Percentiles rank a stretch among this genome's conserved stretches.
Evolutionary conservation across 805 yeast genomes (phyloP).

Genomic region (Starmerella floricola): DNA sequence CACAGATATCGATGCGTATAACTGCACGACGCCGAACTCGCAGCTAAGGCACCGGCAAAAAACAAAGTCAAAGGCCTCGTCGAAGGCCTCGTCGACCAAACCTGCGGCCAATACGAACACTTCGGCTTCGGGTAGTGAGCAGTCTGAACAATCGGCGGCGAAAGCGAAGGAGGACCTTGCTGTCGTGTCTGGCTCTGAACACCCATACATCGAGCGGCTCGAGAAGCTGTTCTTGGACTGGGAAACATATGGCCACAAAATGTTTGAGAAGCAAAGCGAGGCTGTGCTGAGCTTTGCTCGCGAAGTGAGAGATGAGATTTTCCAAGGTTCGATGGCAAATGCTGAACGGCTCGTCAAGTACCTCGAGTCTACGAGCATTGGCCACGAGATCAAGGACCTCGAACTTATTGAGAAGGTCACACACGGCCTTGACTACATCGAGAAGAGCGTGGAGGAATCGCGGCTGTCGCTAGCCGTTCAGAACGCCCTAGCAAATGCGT

Average conservation of each 20-base stretch:
- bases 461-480: constrained; percentile 22
- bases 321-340: constrained; percentile 26
- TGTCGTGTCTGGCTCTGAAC: no score
- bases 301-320: constrained; percentile 26
- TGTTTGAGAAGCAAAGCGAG: constrained; percentile 26
- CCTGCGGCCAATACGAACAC: no score
- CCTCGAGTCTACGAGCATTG: constrained; percentile 23
- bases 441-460: constrained; percentile 28
- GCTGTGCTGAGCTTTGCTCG: constrained; percentile 24
- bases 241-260: constrained; percentile 26
- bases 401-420: constrained; percentile 22
- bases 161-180: no score
- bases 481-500: constrained; percentile 23
- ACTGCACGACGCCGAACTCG: background rate
- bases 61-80: background rate
- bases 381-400: constrained; percentile 21
- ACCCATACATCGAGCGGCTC: background rate
- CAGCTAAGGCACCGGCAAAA: background rate
- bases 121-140: no score
- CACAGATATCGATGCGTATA: background rate
- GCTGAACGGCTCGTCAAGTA: constrained; percentile 28
- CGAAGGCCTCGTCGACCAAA: background rate
- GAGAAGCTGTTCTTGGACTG: constrained; percentile 23
- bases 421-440: constrained; percentile 28
- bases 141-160: no score